Evolutionary conservation across 179 eudicot genomes (phyloP), one percentile per base, ranked within the genome.

Genomic region (Silene vulgaris): DNA sequence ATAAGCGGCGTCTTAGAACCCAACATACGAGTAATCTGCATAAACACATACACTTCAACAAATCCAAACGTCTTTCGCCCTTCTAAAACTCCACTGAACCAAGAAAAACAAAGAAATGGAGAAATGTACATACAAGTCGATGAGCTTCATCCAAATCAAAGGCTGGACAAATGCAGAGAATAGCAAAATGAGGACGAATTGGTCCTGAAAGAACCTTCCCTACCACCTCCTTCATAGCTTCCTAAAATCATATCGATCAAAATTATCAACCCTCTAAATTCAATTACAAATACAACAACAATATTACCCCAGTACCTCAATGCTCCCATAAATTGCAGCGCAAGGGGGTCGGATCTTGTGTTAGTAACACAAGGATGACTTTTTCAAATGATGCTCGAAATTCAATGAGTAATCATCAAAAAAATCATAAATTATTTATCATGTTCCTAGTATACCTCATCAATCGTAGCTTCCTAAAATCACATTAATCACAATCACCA

Each of bases 171-270:
- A 89, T 69, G 52, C 87, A 82, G 21, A 84, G 89, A 60, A 92
- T 86, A 0, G 88, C 97, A 19, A 95, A 95, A 81, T 89, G 89
- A 0, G 97, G 97, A 26, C 87, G 85, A 79, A 92, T 86, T 8
- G 99, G 99, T 40, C 76, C 84, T 0, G 89, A 80, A 19, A 92
- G 85, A 76, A 90, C 95, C 87, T 90, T 92, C 52, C 77, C 82
- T 40, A 89, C 71, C 54, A 90, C 97, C 81, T 88, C 97, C 14
- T 82, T 64, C 68, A 92, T 88, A 16, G 93, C 97, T 69, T 70
- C 87, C 99, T 95, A 70, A 9, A 74, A 78, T 37, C 62, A 65
- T 26, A 35, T 28, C 37, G 74, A 74, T 50, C 8, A 20, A 4
- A 35, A 52, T 56, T 14, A 20, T 30, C 29, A 16, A 30, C 4